Evolutionary conservation across 306 rosid species (phyloP).

Genomic region (Lablab purpureus): DNA sequence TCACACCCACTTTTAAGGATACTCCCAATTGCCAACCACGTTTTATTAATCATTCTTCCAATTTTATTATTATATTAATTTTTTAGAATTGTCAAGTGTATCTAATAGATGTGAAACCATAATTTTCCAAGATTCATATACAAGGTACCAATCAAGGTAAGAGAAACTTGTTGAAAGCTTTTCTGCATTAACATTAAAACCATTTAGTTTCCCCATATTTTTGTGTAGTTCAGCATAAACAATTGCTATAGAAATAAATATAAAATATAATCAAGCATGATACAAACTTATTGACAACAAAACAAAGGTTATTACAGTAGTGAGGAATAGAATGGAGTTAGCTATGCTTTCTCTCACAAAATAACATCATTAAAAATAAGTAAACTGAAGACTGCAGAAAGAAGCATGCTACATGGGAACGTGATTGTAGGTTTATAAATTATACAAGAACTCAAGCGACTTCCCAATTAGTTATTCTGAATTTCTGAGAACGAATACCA

Average conservation of each 20-base stretch:
- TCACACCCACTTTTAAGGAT: too few species aligned
- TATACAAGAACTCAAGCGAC: conserved; percentile 12
- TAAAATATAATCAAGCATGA: not conserved
- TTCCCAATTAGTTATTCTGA: not conserved
- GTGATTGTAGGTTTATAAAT: not conserved
- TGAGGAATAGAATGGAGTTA: not conserved
- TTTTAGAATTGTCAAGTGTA: too few species aligned
- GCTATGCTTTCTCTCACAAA: not conserved
- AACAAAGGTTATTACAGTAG: not conserved
- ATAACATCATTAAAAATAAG: not conserved
- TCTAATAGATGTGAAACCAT: too few species aligned
- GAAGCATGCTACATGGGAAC: not conserved
- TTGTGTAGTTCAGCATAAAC: conserved; percentile 15
- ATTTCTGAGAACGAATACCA: not conserved
- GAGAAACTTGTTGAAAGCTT: conserved; percentile 30
- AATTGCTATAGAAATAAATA: conserved; percentile 8
- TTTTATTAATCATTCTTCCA: too few species aligned
- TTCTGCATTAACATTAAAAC: conserved; percentile 25
- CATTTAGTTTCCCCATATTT: not conserved
- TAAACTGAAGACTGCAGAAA: not conserved
- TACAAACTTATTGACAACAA: not conserved
- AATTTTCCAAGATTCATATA: conserved; percentile 23
- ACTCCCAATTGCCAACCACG: too few species aligned
- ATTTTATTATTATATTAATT: too few species aligned
- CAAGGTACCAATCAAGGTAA: conserved; percentile 24